Base-by-base conservation (phyloP, 345 rosid species). In the Abelmoschus esculentus region DNA sequence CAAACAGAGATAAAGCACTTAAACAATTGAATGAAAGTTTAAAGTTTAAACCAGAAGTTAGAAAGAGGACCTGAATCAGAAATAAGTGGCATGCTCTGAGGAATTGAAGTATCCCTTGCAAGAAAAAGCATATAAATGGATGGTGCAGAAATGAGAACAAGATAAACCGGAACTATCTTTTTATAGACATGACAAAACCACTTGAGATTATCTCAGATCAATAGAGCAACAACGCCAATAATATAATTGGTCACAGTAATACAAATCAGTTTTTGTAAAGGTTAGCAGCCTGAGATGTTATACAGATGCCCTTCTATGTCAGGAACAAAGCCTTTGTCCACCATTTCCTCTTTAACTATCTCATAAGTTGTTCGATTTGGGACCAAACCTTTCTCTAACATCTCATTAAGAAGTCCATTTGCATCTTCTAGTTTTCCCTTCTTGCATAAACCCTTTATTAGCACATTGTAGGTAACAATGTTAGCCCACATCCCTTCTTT, bases 241-340 rank as follows among this genome's bases (percentile, higher is more conserved):
- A 18, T 17, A 18, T 61, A n/a, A 34, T 61, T 40, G 67, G n/a
- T 12, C 5, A 61, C 38, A 3, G 49, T 34, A n/a, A 63, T 40
- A 18, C 54, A 52, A 1, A 61, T n/a, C 2, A 17, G 28, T 61
- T 34, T 67, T 52, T 7, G 3, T 29, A 18, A 40, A 40, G 38
- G 64, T 40, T 22, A 57, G 57, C 38, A 26, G 54, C 40, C 28
- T 3, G 86, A 72, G 67, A 79, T 76, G 71, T 72, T 86, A 76
- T 72, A 84, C 15, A 90, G 47, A 78, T 89, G 98, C 26, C 96
- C 97, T 81, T 90, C 81, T 66, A 93, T 86, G 75, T 90, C 93
- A 1, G 98, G 98, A 50, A 89, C 77, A 75, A 93, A 89, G 50
- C 96, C 96, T 81, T 89, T 89, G 40, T 85, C 96, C 72, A 90